These are phyloP conservation scores for Xylaria sp. DNA, from an alignment of 2,329 filamentous ascomycete species.

Conservation along the genomic window DNA sequence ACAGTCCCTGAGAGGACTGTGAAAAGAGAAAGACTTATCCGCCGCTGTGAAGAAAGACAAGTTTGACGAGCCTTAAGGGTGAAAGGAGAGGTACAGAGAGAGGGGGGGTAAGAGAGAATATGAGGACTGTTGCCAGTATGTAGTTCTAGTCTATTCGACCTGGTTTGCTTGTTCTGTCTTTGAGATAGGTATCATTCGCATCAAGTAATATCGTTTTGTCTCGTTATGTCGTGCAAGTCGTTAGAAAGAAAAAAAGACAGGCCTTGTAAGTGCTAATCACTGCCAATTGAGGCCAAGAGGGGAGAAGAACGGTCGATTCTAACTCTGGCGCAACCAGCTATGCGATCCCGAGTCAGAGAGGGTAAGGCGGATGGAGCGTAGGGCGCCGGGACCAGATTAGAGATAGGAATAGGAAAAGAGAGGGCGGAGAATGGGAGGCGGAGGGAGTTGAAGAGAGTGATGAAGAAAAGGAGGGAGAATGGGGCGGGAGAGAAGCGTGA, in stretches of 20 bases:
- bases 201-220: conserved; percentile 35
- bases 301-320: conserved; percentile 3
- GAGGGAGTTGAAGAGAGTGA: background rate
- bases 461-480: background rate
- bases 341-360: background rate
- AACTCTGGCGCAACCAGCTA: conserved; percentile 24
- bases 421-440: background rate
- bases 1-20: background rate
- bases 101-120: background rate
- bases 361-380: background rate
- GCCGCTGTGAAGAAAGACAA: background rate
- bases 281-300: conserved; percentile 1
- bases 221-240: conserved; percentile 41
- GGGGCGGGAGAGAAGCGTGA: conserved; percentile 7
- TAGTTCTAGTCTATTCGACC: conserved; percentile 35
- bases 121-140: conserved; percentile 35
- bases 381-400: conserved; percentile 1
- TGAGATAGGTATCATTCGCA: conserved; percentile 17
- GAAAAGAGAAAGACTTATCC: conserved; percentile 1
- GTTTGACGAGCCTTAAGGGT: background rate
- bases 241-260: conserved; percentile 21
- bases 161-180: conserved; percentile 28
- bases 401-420: conserved; percentile 1
- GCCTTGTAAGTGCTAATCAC: background rate
- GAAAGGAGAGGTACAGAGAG: background rate